Evolutionary conservation across 768 basidiomycete species (phyloP).

Genomic region (Mycena rebaudengoi): DNA sequence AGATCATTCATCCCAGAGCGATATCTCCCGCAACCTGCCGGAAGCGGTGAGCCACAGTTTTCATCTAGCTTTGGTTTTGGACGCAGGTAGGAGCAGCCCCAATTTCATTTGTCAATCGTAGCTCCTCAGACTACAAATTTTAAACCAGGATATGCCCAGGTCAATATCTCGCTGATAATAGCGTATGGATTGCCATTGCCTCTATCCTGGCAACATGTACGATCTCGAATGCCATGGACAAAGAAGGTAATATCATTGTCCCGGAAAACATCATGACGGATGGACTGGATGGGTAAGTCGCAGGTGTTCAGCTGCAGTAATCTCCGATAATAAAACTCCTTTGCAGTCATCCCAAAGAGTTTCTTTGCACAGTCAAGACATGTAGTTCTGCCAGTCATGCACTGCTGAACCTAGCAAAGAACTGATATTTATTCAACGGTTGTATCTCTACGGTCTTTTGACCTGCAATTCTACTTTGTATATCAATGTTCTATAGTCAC

Average conservation of each 20-base stretch:
- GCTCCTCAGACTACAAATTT: neutral
- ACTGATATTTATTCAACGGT: too few relatives aligned
- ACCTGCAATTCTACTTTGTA: too few relatives aligned
- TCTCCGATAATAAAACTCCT: too few relatives aligned
- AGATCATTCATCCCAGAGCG: slow-evolving; percentile 36
- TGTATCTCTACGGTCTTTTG: too few relatives aligned
- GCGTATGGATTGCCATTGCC: slow-evolving; percentile 42
- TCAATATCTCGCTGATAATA: slow-evolving; percentile 51
- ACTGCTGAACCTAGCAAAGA: too few relatives aligned
- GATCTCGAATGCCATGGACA: slow-evolving; percentile 27
- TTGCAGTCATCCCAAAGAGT: too few relatives aligned
- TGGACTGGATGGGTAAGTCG: too few relatives aligned
- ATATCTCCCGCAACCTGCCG: slow-evolving; percentile 29
- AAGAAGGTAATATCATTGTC: slow-evolving; percentile 33
- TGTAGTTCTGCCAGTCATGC: too few relatives aligned
- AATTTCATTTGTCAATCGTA: neutral
- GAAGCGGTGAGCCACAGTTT: slow-evolving; percentile 35
- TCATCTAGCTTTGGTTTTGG: slow-evolving; percentile 38
- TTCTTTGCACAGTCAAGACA: too few relatives aligned
- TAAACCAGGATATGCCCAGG: slow-evolving; percentile 52
- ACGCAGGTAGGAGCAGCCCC: slow-evolving; percentile 26
- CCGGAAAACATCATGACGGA: slow-evolving; percentile 43
- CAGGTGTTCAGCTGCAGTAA: too few relatives aligned
- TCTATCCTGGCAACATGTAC: slow-evolving; percentile 39
- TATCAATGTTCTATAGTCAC: too few relatives aligned